These are phyloP conservation scores for Sporothrix globosa DNA, from an alignment of 2,329 filamentous ascomycete genomes.

Conservation along the genomic window DNA sequence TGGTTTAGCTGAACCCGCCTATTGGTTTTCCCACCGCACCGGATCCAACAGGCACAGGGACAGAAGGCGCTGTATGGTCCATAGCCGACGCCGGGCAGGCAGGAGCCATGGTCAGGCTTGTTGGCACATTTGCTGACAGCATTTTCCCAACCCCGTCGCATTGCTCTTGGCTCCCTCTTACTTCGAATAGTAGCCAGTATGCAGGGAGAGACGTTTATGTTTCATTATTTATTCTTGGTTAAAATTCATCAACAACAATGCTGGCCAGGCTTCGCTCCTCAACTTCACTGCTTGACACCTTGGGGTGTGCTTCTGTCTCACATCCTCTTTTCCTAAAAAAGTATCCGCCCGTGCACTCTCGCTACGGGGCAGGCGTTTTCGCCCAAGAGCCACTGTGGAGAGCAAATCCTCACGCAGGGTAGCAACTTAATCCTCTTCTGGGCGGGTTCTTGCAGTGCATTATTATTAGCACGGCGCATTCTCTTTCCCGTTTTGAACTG, in stretches of 20 bases:
- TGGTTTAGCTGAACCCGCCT: background rate
- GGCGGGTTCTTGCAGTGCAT: background rate
- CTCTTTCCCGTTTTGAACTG: slow-evolving; percentile 28
- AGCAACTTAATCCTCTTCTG: slow-evolving; percentile 2
- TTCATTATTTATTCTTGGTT: background rate
- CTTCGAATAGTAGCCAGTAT: slow-evolving; percentile 11
- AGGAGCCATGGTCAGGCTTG: background rate
- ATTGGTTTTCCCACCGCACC: slow-evolving; percentile 16
- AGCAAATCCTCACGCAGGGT: background rate
- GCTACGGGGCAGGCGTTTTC: background rate
- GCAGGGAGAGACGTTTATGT: background rate
- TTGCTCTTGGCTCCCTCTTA: background rate
- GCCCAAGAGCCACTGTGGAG: slow-evolving; percentile 21
- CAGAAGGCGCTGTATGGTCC: background rate
- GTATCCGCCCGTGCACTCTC: slow-evolving; percentile 19
- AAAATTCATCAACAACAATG: background rate
- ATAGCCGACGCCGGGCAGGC: background rate
- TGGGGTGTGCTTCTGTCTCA: slow-evolving; percentile 4
- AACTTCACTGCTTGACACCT: background rate
- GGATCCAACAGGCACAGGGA: slow-evolving; percentile 10
- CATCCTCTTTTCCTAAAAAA: slow-evolving; percentile 25
- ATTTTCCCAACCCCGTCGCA: background rate
- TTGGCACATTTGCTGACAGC: slow-evolving; percentile 6
- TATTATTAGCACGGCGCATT: slow-evolving; percentile 22
- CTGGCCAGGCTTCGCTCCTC: no score